A percentile compares a stretch with the other conserved stretches of the same genome.
These are phyloP conservation scores for Tetrastigma voinierianum DNA, from an alignment of 164 flowering plant species.

Conservation along the genomic window DNA sequence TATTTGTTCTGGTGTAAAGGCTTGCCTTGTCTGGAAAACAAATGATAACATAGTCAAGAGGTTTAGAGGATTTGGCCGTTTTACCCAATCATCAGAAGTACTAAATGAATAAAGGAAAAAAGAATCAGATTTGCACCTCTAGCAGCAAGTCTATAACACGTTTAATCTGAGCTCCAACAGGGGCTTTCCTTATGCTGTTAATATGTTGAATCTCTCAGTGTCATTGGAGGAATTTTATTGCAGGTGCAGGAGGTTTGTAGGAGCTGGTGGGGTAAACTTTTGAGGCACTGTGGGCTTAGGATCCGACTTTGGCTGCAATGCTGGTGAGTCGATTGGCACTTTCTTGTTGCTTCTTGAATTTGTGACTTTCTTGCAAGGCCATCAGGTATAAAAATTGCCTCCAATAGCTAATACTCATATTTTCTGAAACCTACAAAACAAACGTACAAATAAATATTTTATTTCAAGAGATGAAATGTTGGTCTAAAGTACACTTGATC, in stretches of 20 bases:
- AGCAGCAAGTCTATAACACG: slow-evolving; percentile 60
- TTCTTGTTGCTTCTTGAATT: slow-evolving; percentile 65
- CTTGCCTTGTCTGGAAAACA: slow-evolving; percentile 52
- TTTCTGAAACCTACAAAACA: too few species aligned
- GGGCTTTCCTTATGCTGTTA: slow-evolving; percentile 55
- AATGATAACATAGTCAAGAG: not conserved
- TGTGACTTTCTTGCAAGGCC: slow-evolving; percentile 48
- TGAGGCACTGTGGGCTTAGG: slow-evolving; percentile 22
- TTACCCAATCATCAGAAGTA: too few species aligned
- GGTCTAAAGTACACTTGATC: too few species aligned
- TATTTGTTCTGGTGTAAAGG: slow-evolving; percentile 63
- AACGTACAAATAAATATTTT: too few species aligned
- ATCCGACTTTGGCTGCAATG: slow-evolving; percentile 42
- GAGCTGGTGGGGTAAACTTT: slow-evolving; percentile 23
- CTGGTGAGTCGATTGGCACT: slow-evolving; percentile 48
- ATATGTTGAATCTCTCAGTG: slow-evolving; percentile 70
- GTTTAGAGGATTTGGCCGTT: too few species aligned
- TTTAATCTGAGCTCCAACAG: slow-evolving; percentile 77
- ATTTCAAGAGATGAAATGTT: too few species aligned
- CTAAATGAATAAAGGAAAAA: not conserved
- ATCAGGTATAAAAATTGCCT: slow-evolving; percentile 16
- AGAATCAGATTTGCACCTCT: slow-evolving; percentile 36
- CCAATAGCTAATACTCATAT: too few species aligned
- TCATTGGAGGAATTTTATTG: slow-evolving; percentile 66
- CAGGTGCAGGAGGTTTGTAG: slow-evolving; percentile 37